Percentiles rank a stretch among this genome's conserved stretches.
These are phyloP conservation scores for Cucurbita moschata DNA, from an alignment of 306 rosid genomes.

Conservation along the genomic window DNA sequence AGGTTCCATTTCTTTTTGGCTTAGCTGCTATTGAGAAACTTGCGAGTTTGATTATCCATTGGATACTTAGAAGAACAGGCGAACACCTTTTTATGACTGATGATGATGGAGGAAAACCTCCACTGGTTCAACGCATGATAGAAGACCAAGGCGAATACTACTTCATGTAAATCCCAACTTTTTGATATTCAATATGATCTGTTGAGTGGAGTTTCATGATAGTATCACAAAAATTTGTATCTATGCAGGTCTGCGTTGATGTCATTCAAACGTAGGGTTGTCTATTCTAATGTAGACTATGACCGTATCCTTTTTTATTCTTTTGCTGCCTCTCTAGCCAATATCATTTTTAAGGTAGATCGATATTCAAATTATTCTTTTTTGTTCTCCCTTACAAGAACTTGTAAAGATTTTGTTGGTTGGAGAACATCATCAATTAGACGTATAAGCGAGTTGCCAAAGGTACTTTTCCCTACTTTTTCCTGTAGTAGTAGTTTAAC, in stretches of 20 bases:
- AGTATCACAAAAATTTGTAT: constrained; percentile 3
- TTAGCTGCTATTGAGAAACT: constrained; percentile 64
- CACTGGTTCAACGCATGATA: constrained; percentile 81
- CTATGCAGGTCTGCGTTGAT: constrained; percentile 79
- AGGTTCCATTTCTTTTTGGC: constrained; percentile 99
- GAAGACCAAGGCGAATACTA: constrained; percentile 44
- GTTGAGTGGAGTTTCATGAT: constrained; percentile 3
- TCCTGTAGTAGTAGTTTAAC: neutral
- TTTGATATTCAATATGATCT: neutral
- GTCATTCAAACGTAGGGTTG: constrained; percentile 55
- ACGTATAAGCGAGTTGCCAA: constrained; percentile 65
- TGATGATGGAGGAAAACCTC: constrained; percentile 68
- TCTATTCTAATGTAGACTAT: constrained; percentile 72
- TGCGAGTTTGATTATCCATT: constrained; percentile 71
- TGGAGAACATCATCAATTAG: constrained; percentile 96
- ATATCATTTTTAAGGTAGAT: neutral
- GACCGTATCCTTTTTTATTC: constrained; percentile 70
- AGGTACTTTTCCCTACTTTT: constrained; percentile 35
- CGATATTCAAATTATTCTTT: neutral
- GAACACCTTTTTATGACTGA: constrained; percentile 86
- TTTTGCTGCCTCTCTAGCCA: constrained; percentile 4
- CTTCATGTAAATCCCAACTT: constrained; percentile 51
- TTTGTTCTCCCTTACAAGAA: constrained; percentile 29
- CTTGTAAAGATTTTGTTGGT: constrained; percentile 67
- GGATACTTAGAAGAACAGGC: constrained; percentile 94